These are phyloP conservation scores for Warburgia ugandensis DNA, from an alignment of 164 flowering plant species.

Conservation along the genomic window DNA sequence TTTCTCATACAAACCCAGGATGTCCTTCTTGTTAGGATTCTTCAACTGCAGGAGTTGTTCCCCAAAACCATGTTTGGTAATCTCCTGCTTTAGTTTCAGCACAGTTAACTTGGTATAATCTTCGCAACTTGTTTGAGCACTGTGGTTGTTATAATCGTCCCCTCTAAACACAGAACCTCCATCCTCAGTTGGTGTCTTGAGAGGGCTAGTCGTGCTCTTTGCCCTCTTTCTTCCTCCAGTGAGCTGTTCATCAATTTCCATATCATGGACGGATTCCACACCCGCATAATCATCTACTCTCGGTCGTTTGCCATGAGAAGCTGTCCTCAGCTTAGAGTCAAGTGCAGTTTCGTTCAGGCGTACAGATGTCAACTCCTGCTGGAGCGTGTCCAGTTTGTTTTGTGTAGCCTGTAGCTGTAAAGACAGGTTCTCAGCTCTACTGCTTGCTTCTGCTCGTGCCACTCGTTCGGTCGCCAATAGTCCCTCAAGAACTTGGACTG, in stretches of 20 bases:
- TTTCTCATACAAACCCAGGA: constrained; percentile 71
- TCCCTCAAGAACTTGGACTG: constrained; percentile 69
- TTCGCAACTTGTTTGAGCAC: constrained; percentile 43
- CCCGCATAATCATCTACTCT: constrained; percentile 35
- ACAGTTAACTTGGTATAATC: constrained; percentile 80
- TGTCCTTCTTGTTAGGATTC: constrained; percentile 72
- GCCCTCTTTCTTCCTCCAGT: constrained; percentile 51
- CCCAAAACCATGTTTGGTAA: constrained; percentile 82
- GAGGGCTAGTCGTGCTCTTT: constrained; percentile 63
- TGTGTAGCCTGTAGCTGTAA: constrained; percentile 75
- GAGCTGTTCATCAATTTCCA: constrained; percentile 26
- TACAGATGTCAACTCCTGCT: constrained; percentile 72
- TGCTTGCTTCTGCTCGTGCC: constrained; percentile 71
- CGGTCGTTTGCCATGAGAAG: constrained; percentile 67
- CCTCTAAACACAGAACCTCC: constrained; percentile 64
- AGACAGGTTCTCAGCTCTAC: constrained; percentile 77
- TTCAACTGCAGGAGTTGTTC: constrained; percentile 69
- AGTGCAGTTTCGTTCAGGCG: constrained; percentile 63
- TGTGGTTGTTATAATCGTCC: constrained; percentile 39
- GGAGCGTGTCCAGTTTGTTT: constrained; percentile 66
- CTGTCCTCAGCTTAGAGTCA: constrained; percentile 68
- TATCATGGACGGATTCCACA: constrained; percentile 54
- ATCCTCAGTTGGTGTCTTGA: constrained; percentile 56
- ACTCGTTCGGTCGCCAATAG: constrained; percentile 69
- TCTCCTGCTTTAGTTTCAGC: constrained; percentile 72